Evolutionary conservation across 2,329 filamentous ascomycete species (phyloP).

Genomic region (Leptographium radiaticola): DNA sequence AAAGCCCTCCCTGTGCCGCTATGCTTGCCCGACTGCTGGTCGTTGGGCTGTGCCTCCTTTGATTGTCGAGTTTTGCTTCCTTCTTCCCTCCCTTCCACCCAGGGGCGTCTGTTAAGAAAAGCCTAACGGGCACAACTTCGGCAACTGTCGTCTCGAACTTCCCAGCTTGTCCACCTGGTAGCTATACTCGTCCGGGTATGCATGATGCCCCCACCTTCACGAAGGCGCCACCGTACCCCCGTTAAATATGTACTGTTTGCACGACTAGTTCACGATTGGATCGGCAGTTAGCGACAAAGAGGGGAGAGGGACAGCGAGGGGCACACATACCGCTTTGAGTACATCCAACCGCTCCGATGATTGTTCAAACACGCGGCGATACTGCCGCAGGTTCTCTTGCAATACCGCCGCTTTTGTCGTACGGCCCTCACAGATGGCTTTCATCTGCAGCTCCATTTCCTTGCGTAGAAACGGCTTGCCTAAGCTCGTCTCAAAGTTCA

Average conservation of each 20-base stretch:
- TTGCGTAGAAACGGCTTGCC: constrained; percentile 94
- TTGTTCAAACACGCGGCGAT: constrained; percentile 73
- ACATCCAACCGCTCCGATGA: constrained; percentile 63
- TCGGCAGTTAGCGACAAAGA: background rate
- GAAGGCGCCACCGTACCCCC: background rate
- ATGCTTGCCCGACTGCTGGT: too few relatives aligned
- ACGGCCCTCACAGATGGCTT: constrained; percentile 82
- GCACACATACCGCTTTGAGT: constrained; percentile 42
- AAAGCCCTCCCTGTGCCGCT: background rate
- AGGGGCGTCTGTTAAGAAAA: too few relatives aligned
- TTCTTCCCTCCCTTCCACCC: too few relatives aligned
- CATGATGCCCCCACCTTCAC: background rate
- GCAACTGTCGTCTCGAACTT: background rate
- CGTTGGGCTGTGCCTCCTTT: too few relatives aligned
- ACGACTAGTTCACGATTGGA: constrained; percentile 23
- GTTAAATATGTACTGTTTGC: constrained; percentile 38
- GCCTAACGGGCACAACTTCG: background rate
- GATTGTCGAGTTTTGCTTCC: too few relatives aligned
- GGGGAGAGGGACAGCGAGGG: background rate
- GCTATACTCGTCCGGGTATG: background rate
- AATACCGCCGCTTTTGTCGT: constrained; percentile 64
- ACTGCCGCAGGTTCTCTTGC: constrained; percentile 72
- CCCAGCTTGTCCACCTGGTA: background rate
- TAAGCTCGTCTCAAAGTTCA: constrained; percentile 84
- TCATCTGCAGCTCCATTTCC: constrained; percentile 97